Conservation (phyloP, 2,329 filamentous ascomycete species). For the Talaromyces marneffei region DNA sequence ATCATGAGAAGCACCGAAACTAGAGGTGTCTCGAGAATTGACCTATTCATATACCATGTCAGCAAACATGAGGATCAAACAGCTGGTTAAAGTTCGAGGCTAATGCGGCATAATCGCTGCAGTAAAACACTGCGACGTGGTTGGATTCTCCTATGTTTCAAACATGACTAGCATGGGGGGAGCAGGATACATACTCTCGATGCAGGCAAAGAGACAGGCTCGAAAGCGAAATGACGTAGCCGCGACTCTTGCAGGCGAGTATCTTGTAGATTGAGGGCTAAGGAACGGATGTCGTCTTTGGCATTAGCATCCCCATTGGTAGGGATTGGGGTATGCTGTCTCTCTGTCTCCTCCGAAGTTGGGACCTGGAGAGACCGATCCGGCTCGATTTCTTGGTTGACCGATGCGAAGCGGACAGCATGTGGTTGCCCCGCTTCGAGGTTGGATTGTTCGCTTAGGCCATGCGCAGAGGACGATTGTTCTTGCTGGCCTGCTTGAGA, state of each 20-base stretch:
- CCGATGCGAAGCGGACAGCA: slow-evolving; percentile 66
- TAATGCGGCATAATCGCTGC: not conserved
- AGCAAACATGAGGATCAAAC: not conserved
- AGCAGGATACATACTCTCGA: slow-evolving; percentile 36
- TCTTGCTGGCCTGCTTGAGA: slow-evolving; percentile 2
- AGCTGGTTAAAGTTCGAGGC: not conserved
- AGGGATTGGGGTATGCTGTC: slow-evolving; percentile 15
- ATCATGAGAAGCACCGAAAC: slow-evolving; percentile 50
- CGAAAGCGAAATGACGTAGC: slow-evolving; percentile 81
- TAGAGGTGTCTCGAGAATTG: slow-evolving; percentile 50
- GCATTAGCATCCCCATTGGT: slow-evolving; percentile 36
- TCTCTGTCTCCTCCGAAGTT: slow-evolving; percentile 5
- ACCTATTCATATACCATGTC: slow-evolving; percentile 24
- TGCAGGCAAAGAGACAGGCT: slow-evolving; percentile 77
- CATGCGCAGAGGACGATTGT: not conserved
- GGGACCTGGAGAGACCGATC: slow-evolving; percentile 28
- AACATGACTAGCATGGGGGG: not conserved
- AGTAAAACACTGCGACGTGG: not conserved
- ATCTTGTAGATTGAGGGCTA: slow-evolving; percentile 67
- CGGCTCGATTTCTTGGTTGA: slow-evolving; percentile 64
- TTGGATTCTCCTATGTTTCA: not conserved
- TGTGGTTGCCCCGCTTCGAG: slow-evolving; percentile 22
- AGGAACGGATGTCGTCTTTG: slow-evolving; percentile 61
- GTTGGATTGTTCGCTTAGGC: slow-evolving; percentile 4
- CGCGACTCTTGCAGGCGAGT: slow-evolving; percentile 73